Evolutionary conservation across 768 basidiomycete species (phyloP).

Genomic region (Leccinum pellstonianum): DNA sequence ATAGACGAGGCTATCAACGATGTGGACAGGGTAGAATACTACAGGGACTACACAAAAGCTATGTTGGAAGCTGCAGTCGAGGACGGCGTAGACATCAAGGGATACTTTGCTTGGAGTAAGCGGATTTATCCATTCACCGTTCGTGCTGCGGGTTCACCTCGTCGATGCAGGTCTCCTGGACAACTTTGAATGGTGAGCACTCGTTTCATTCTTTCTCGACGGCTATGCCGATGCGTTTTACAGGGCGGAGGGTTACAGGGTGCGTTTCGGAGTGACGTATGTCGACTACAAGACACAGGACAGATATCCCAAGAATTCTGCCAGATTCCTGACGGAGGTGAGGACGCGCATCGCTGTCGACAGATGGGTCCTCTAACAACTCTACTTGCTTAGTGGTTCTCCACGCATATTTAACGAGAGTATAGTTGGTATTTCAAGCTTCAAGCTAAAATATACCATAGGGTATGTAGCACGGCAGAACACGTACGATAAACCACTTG

Average conservation of each 20-base stretch:
- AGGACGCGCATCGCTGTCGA: slow-evolving; percentile 6
- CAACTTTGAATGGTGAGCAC: slow-evolving; percentile 66
- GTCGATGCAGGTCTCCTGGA: slow-evolving; percentile 56
- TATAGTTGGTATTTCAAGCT: not conserved
- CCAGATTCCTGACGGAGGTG: slow-evolving; percentile 58
- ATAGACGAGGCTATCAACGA: slow-evolving; percentile 58
- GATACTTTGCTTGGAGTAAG: slow-evolving; percentile 75
- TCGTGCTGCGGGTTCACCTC: not conserved
- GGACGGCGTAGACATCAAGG: slow-evolving; percentile 65
- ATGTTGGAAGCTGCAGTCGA: slow-evolving; percentile 57
- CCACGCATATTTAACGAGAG: not conserved
- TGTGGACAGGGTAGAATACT: slow-evolving; percentile 64
- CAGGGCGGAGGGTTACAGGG: slow-evolving; percentile 65
- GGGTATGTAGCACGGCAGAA: not conserved
- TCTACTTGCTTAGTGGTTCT: slow-evolving; percentile 5
- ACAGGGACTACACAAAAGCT: slow-evolving; percentile 55
- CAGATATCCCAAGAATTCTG: slow-evolving; percentile 66
- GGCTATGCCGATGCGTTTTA: not conserved
- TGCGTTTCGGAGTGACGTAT: slow-evolving; percentile 72
- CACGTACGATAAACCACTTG: not conserved
- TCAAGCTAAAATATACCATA: not conserved
- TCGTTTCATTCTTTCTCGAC: not conserved
- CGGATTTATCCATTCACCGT: slow-evolving; percentile 4
- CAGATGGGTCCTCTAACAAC: not conserved
- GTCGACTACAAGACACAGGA: slow-evolving; percentile 72